phyloP scores from a whole-genome alignment of 1,284 basidiomycete species.

The Lentinula novae-zelandiae region DNA sequence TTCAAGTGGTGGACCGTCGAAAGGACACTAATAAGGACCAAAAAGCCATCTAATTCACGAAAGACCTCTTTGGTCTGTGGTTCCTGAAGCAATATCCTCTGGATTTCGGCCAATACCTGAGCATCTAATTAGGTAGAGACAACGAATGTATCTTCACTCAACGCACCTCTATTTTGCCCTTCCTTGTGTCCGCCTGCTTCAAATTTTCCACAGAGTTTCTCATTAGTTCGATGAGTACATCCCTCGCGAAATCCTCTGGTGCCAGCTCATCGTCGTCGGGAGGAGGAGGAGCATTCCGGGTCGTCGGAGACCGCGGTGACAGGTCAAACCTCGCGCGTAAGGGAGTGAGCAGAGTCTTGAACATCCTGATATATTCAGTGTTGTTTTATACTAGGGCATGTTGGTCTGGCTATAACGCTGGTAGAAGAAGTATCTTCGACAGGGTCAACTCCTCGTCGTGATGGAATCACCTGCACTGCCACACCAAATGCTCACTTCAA shows the following conservation, averaged over 20 bases:
- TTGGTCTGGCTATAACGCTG: background rate
- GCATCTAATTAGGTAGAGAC: background rate
- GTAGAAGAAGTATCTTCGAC: too few relatives aligned
- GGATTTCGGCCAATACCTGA: conserved; percentile 60
- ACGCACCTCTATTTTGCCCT: conserved; percentile 50
- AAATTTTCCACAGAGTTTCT: conserved; percentile 62
- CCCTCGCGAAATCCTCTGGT: conserved; percentile 69
- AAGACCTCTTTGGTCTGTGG: conserved; percentile 68
- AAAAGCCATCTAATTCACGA: conserved; percentile 74
- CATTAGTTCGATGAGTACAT: conserved; percentile 70
- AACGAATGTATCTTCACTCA: background rate
- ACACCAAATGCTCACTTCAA: too few relatives aligned
- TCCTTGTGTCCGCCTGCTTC: conserved; percentile 47
- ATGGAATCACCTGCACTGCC: too few relatives aligned
- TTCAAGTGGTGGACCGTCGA: conserved; percentile 44
- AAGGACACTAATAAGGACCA: conserved; percentile 66
- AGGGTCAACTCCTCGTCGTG: too few relatives aligned
- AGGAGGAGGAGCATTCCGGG: conserved; percentile 17
- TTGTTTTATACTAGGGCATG: background rate
- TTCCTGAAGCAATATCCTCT: conserved; percentile 57
- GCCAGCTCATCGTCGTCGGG: conserved; percentile 39
- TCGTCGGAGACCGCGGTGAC: conserved; percentile 24
- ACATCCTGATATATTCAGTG: conserved; percentile 28
- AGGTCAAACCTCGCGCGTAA: conserved; percentile 46
- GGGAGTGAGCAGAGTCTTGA: conserved; percentile 48